Base-by-base conservation (phyloP, 2,329 filamentous ascomycete species). In the Alternaria tenuissima region DNA sequence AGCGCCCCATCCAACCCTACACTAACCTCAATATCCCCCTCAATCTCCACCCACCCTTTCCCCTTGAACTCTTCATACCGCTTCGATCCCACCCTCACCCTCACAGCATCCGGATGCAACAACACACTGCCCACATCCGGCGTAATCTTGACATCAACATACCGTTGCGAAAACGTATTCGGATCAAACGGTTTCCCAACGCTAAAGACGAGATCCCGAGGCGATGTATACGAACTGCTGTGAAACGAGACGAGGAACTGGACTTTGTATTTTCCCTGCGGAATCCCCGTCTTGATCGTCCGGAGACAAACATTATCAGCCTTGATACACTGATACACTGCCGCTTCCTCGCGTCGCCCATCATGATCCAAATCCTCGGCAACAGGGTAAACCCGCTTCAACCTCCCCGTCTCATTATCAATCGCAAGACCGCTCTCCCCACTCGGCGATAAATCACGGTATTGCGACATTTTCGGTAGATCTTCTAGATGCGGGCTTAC, bases 121-220 rank as follows among this genome's bases (percentile, higher is more conserved):
- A 80, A 56, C 20, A 79, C 77, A 1, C 70, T 69, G 3, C 74
- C 76, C n/a, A 78, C 65, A 62, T 80, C 77, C 0, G 75, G 75
- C 5, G 77, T 76, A 57, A 80, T 79, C 18, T 73, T 71, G 2
- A 78, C 77, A 52, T 80, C 78, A 0, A 80, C 77, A 54, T 66
- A 76, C 0, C 78, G 70, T 7, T 57, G 47, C n/a, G 65, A 54
- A 39, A 79, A 80, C 0, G 71, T 77, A 2, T 14, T 46, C 0
- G 65, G 34, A 54, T 79, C 78, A 42, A 75, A 77, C 0, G 77
- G 78, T 53, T 74, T 76, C 5, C 78, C 78, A 1, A 79, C 78
- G 7, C 71, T 76, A 32, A 78, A 78, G 3, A 80, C 70, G 11
- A 80, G 39, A 24, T 79, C 73, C 3, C 61, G 52, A 0, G 77